These are phyloP conservation scores for Aegilops umbellulata DNA, from an alignment of 176 grass and related monocot species.

Conservation along the genomic window DNA sequence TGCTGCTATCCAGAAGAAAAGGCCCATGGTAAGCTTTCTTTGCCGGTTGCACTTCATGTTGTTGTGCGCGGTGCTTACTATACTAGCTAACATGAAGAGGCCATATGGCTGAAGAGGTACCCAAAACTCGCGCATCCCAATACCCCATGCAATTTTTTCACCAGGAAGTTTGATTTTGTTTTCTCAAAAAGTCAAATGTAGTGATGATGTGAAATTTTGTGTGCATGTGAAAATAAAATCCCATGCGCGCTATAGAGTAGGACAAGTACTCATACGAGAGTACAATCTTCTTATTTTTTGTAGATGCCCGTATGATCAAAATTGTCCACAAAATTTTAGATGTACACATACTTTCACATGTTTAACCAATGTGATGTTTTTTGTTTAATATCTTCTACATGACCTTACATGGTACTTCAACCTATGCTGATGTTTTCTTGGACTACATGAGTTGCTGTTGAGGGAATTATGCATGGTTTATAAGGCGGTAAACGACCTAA, in stretches of 20 bases:
- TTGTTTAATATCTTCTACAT: not conserved
- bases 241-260: not conserved
- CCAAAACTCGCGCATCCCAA: not conserved
- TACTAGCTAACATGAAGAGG: not conserved
- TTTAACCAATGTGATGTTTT: not conserved
- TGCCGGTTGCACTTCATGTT: not conserved
- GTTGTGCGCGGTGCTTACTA: not conserved
- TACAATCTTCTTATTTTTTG: not conserved
- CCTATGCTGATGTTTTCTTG: not conserved
- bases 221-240: not conserved
- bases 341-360: not conserved
- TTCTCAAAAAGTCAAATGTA: not conserved
- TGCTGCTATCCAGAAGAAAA: conserved; percentile 63
- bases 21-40: conserved; percentile 45
- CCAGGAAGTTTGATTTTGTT: not conserved
- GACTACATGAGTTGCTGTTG: not conserved
- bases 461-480: not conserved
- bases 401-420: not conserved
- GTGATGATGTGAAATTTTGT: not conserved
- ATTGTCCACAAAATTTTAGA: not conserved
- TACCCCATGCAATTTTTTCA: not conserved
- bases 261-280: not conserved
- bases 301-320: not conserved
- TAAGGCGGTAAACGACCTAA: too few relatives aligned
- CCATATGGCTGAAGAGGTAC: not conserved